Percentiles rank a stretch among this genome's conserved stretches.
phyloP scores from a whole-genome alignment of 2,329 filamentous ascomycete species.

The Cryphonectria nitschkei region DNA sequence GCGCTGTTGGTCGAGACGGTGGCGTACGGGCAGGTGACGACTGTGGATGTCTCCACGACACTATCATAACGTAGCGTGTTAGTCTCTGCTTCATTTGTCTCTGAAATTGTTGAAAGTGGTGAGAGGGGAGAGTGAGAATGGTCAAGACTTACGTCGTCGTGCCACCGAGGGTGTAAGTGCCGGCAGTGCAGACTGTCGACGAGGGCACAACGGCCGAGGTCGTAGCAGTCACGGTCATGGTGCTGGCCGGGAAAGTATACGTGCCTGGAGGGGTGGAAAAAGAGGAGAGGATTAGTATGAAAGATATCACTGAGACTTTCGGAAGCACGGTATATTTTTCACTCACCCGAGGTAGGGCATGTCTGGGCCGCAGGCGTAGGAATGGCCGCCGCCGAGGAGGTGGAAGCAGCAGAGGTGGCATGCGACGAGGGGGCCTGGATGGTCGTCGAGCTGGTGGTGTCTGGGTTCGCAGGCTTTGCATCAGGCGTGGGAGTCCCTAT shows the following conservation, averaged over 20 bases:
- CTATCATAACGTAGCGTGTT: constrained; percentile 2
- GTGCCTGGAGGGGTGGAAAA: constrained; percentile 43
- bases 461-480: constrained; percentile 29
- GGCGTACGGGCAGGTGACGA: constrained; percentile 71
- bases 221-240: constrained; percentile 66
- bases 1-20: constrained; percentile 59
- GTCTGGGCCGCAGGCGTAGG: constrained; percentile 57
- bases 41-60: constrained; percentile 67
- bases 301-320: not conserved
- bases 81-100: constrained; percentile 1
- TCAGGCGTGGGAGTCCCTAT: constrained; percentile 28
- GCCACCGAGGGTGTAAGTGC: constrained; percentile 72
- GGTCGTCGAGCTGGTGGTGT: constrained; percentile 34
- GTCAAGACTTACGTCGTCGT: constrained; percentile 58
- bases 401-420: constrained; percentile 46
- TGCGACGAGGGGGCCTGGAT: constrained; percentile 30
- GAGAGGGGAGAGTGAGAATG: not conserved
- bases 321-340: not conserved
- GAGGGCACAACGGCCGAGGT: constrained; percentile 69
- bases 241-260: constrained; percentile 77
- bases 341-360: constrained; percentile 61
- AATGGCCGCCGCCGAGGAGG: constrained; percentile 47
- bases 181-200: constrained; percentile 63
- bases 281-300: not conserved
- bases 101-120: too few species aligned